Conservation (phyloP, 306 rosid genomes). For the Cucurbita argyrosperma region DNA sequence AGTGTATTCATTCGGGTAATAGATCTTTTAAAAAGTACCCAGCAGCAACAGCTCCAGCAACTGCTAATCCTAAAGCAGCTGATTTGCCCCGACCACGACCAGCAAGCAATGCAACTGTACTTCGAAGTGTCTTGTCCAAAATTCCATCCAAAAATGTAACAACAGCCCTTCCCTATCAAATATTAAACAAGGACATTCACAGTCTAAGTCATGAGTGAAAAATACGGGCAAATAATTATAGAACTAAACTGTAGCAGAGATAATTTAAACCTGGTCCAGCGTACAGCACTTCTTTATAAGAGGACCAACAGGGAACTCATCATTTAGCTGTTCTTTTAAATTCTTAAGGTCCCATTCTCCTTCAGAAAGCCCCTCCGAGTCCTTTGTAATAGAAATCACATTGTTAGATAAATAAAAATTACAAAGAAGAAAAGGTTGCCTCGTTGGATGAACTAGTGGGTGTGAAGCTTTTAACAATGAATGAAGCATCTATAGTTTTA, state of each 20-base stretch:
- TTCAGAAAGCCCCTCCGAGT: constrained; percentile 60
- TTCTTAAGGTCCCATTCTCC: constrained; percentile 60
- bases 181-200: neutral
- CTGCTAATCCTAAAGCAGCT: constrained; percentile 89
- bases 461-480: too few species aligned
- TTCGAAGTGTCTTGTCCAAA: constrained; percentile 66
- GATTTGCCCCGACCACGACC: constrained; percentile 99
- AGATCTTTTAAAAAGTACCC: constrained; percentile 31
- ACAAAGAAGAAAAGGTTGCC: neutral
- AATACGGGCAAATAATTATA: neutral
- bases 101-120: constrained; percentile 78
- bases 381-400: constrained; percentile 20
- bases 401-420: constrained; percentile 18
- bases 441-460: too few species aligned
- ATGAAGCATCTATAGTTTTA: too few species aligned
- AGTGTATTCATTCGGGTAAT: neutral
- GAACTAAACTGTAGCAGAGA: neutral
- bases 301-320: constrained; percentile 80
- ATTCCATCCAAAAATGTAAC: constrained; percentile 72
- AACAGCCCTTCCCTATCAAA: constrained; percentile 76
- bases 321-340: constrained; percentile 70
- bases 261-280: constrained; percentile 59
- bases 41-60: constrained; percentile 89
- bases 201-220: constrained; percentile 1
- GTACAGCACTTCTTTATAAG: constrained; percentile 77